Percentiles rank a stretch among this genome's conserved stretches.
Evolutionary conservation across 768 basidiomycete genomes (phyloP).

Genomic region (Suillus subluteus): DNA sequence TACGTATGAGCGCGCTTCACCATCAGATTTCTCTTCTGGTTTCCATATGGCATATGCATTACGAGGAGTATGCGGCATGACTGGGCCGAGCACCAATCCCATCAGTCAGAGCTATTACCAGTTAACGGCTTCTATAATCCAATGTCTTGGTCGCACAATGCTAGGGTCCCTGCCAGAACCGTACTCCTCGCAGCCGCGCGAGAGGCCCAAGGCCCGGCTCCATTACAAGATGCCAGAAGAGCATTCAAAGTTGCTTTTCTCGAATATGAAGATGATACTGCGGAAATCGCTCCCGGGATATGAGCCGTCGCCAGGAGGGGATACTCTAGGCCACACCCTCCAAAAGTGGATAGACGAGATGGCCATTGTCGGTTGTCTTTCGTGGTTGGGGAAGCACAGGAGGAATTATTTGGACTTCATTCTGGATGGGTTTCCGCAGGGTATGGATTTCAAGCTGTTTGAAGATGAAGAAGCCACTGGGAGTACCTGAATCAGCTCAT

Average conservation of each 20-base stretch:
- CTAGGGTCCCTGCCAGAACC: slow-evolving; percentile 1
- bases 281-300: background rate
- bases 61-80: background rate
- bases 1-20: slow-evolving; percentile 26
- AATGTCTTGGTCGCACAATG: background rate
- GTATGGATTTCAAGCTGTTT: background rate
- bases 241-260: slow-evolving; percentile 8
- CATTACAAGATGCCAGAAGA: slow-evolving; percentile 4
- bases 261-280: slow-evolving; percentile 11
- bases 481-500: background rate
- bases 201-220: slow-evolving; percentile 12
- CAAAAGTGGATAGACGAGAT: slow-evolving; percentile 11
- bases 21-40: background rate
- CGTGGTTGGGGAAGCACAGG: slow-evolving; percentile 17
- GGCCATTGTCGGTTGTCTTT: slow-evolving; percentile 13
- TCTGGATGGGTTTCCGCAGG: background rate
- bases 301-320: slow-evolving; percentile 5
- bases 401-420: slow-evolving; percentile 3
- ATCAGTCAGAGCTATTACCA: background rate
- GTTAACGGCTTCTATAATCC: background rate
- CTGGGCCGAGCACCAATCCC: background rate
- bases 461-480: slow-evolving; percentile 4
- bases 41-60: background rate
- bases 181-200: background rate
- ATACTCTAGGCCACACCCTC: background rate